Evolutionary conservation across 2,329 filamentous ascomycete genomes (phyloP).

Genomic region (Amylocarpus encephaloides): DNA sequence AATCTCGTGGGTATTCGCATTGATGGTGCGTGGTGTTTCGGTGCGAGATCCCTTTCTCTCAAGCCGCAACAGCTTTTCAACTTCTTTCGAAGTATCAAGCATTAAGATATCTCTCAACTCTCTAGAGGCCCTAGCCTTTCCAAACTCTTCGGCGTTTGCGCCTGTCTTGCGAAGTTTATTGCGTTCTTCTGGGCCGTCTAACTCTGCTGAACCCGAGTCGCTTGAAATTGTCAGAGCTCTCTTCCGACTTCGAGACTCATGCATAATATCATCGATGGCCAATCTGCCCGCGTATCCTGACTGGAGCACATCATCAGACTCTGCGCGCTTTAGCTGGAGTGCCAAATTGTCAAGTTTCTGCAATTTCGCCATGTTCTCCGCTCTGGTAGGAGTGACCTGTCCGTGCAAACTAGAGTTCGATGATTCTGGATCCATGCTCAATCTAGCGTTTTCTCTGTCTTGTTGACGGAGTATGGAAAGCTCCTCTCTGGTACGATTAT

Average conservation of each 20-base stretch:
- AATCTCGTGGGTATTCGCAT: background rate
- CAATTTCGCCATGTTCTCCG: background rate
- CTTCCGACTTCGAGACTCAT: background rate
- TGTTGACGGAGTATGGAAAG: background rate
- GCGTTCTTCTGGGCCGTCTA: background rate
- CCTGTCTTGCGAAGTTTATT: slow-evolving; percentile 1
- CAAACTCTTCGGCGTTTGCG: background rate
- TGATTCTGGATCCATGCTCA: background rate
- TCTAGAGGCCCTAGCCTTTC: background rate
- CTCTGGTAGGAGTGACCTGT: background rate
- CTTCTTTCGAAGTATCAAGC: background rate
- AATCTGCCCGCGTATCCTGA: background rate
- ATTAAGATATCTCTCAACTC: background rate
- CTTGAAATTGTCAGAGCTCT: background rate
- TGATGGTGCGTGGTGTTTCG: background rate
- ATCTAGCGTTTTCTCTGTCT: background rate
- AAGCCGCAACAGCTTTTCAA: background rate
- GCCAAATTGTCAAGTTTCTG: background rate
- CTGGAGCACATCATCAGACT: background rate
- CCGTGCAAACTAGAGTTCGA: background rate
- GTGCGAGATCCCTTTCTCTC: background rate
- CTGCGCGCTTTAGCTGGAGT: background rate
- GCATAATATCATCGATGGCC: background rate
- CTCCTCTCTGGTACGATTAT: background rate
- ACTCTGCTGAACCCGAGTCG: background rate